phyloP scores from a whole-genome alignment of 1,139 yeast species.

The Yamadazyma buinensis region DNA sequence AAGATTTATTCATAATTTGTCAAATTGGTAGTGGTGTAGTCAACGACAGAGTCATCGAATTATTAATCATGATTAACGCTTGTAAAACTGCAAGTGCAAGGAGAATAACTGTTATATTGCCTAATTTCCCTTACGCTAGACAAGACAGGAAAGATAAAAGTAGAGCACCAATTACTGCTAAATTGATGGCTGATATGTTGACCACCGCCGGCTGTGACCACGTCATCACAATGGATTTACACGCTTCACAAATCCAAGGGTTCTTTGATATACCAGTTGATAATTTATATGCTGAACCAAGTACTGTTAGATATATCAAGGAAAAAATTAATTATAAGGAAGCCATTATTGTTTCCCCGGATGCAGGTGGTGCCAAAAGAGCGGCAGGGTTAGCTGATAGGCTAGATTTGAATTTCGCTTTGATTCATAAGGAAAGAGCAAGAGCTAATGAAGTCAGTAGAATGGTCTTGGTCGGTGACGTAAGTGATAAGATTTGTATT shows the following conservation, averaged over 20 bases:
- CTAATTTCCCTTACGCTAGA: constrained; percentile 80
- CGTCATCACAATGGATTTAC: constrained; percentile 79
- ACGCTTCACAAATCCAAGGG: constrained; percentile 83
- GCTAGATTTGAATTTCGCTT: constrained; percentile 70
- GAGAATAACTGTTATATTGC: constrained; percentile 73
- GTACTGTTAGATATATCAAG: constrained; percentile 64
- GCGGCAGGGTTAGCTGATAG: constrained; percentile 79
- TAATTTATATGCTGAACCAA: constrained; percentile 77
- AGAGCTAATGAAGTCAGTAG: constrained; percentile 73
- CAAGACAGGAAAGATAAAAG: constrained; percentile 81
- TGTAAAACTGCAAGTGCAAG: constrained; percentile 78
- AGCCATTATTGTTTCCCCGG: constrained; percentile 70
- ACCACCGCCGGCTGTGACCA: constrained; percentile 81
- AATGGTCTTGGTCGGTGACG: constrained; percentile 81
- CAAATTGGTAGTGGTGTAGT: constrained; percentile 93
- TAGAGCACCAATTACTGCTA: constrained; percentile 80
- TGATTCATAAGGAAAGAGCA: constrained; percentile 79
- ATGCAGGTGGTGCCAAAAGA: constrained; percentile 85
- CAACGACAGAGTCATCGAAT: constrained; percentile 80
- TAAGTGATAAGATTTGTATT: constrained; percentile 62
- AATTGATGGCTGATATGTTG: constrained; percentile 68
- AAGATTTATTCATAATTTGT: constrained; percentile 77
- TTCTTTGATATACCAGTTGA: constrained; percentile 80
- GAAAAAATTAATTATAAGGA: constrained; percentile 47
- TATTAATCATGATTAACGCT: constrained; percentile 69